These are phyloP conservation scores for Litsea cubeba DNA, from an alignment of 164 flowering plant species.

Conservation along the genomic window DNA sequence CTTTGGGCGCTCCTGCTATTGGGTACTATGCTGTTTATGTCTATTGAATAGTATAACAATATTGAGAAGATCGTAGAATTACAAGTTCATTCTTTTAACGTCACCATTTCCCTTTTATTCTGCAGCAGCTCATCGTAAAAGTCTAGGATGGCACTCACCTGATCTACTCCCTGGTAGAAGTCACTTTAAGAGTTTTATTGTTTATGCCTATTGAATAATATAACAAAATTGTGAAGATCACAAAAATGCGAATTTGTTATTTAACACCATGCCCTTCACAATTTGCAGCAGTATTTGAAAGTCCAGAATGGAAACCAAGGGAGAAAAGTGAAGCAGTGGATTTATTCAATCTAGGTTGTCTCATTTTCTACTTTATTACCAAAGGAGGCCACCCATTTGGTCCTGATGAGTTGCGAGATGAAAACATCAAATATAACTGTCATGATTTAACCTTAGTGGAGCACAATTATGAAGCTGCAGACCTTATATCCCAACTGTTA, in stretches of 20 bases:
- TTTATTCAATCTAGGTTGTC: constrained; percentile 75
- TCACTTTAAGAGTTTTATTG: constrained; percentile 10
- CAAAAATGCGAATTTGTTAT: no score
- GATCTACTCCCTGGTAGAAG: no score
- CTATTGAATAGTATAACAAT: no score
- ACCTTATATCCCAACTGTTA: constrained; percentile 53
- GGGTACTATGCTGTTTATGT: constrained; percentile 17
- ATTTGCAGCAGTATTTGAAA: constrained; percentile 51
- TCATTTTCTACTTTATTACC: constrained; percentile 66
- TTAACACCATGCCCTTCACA: no score
- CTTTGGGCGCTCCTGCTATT: constrained; percentile 50
- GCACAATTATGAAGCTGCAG: constrained; percentile 63
- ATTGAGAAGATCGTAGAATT: no score
- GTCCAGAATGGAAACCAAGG: no score
- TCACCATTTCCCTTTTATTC: no score
- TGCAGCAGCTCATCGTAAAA: no score
- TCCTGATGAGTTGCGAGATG: constrained; percentile 54
- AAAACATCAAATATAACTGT: constrained; percentile 46
- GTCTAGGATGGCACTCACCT: no score
- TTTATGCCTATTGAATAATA: not conserved
- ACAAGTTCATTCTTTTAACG: no score
- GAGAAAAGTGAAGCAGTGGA: constrained; percentile 77
- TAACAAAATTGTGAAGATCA: not conserved
- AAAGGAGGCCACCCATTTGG: constrained; percentile 79
- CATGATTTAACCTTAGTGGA: constrained; percentile 62